Evolutionary conservation across 2,329 filamentous ascomycete species (phyloP), one percentile per base, ranked within the genome.

Genomic region (Calonectria pseudoturangicola): DNA sequence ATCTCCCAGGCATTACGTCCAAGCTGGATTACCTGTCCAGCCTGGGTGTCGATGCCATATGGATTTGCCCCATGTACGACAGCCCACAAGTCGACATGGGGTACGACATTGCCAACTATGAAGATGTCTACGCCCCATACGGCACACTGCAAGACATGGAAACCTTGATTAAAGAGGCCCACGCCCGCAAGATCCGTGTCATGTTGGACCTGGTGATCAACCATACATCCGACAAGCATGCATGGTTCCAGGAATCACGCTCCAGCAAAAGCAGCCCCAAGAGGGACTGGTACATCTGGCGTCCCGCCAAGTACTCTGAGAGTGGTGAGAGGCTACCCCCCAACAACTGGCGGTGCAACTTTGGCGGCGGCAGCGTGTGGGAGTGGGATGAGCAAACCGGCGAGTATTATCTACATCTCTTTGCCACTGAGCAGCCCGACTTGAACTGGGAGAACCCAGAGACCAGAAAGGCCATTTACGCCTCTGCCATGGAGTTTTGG

Each of bases 401-500:
- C 60, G 93, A 96, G 83, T 96, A 95, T 82, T 96, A 95, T 79
- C 89, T 96, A 0, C 92, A 93, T 73, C 87, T 97, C 13, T 97
- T 95, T 82, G 91, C 92, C 8, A 89, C 89, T 6, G 91, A 94
- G 75, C 94, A 96, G 81, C 94, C 95, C 0, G 95, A 97, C 77
- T 87, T 97, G n/a, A 97, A 97, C 84, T 97, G 94, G 94, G 93
- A 96, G 79, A 93, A 93, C 70, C 87, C 88, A 0, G 90, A 89
- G 12, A 90, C 93, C 0, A 89, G 94, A 18, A 85, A 90, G 56
- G 94, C 93, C 2, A 91, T 96, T 8, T 93, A 95, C 81, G 88
- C 92, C 41, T 89, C 90, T 18, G 88, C 93, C 6, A 93, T 96
- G 89, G 89, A 90, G 36, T 97, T 96, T 81, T 97, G 95, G 95